Evolutionary conservation across 1,139 yeast genomes (phyloP).

Genomic region (Magnusiomyces fungicola): DNA sequence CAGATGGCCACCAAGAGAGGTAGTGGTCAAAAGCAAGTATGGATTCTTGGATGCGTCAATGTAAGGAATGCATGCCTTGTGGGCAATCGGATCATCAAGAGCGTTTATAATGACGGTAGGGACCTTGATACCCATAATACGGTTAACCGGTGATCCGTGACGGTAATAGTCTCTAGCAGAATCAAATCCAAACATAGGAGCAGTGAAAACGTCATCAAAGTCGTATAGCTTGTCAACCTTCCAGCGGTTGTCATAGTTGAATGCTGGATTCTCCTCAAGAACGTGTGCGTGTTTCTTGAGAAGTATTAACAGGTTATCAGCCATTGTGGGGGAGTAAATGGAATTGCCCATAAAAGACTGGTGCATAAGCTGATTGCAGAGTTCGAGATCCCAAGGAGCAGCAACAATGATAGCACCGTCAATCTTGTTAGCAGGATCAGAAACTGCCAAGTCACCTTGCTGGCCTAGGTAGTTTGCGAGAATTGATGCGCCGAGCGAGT

Average conservation of each 20-base stretch:
- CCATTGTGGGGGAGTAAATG: slow-evolving; percentile 59
- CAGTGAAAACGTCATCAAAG: slow-evolving; percentile 69
- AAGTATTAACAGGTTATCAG: slow-evolving; percentile 55
- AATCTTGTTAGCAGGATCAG: slow-evolving; percentile 37
- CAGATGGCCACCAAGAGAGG: slow-evolving; percentile 83
- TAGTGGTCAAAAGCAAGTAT: slow-evolving; percentile 54
- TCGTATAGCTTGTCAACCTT: slow-evolving; percentile 41
- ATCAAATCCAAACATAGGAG: slow-evolving; percentile 64
- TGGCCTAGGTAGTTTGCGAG: slow-evolving; percentile 74
- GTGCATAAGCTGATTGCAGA: slow-evolving; percentile 46
- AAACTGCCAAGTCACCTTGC: slow-evolving; percentile 40
- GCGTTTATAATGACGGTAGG: slow-evolving; percentile 68
- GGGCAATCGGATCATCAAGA: slow-evolving; percentile 75
- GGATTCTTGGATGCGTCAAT: slow-evolving; percentile 61
- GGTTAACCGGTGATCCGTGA: slow-evolving; percentile 55
- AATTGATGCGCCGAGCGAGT: slow-evolving; percentile 82
- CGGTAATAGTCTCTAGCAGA: slow-evolving; percentile 68
- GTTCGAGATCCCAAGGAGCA: slow-evolving; percentile 78
- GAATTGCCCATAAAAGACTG: slow-evolving; percentile 51
- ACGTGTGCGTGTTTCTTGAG: slow-evolving; percentile 55
- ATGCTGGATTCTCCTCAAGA: slow-evolving; percentile 38
- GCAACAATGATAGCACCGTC: slow-evolving; percentile 64
- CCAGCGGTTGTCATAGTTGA: slow-evolving; percentile 28
- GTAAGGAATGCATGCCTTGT: slow-evolving; percentile 50
- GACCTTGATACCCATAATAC: slow-evolving; percentile 48